Percentiles rank a stretch among this genome's conserved stretches.
These are phyloP conservation scores for Fennellomyces sp. DNA, from an alignment of 371 early-diverging fungal species.

Conservation along the genomic window DNA sequence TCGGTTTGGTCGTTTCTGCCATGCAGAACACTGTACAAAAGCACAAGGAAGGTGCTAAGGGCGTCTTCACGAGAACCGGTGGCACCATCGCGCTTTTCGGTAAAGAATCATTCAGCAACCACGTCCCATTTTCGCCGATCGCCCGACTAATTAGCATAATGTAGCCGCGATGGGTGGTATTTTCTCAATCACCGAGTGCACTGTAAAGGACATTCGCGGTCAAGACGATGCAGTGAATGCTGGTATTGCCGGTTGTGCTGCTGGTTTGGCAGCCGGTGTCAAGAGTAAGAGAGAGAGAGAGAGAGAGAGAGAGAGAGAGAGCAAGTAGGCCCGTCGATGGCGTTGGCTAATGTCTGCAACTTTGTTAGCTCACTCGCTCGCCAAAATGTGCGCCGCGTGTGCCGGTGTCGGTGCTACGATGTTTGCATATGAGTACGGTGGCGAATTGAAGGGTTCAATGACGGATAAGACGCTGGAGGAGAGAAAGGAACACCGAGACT, in stretches of 20 bases:
- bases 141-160: neutral
- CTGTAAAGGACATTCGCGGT: slow-evolving; percentile 60
- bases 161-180: slow-evolving; percentile 83
- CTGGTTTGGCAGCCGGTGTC: slow-evolving; percentile 74
- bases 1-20: slow-evolving; percentile 72
- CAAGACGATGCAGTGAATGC: slow-evolving; percentile 74
- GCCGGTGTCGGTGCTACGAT: slow-evolving; percentile 71
- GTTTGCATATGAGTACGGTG: slow-evolving; percentile 73
- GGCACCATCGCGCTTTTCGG: slow-evolving; percentile 75
- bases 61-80: slow-evolving; percentile 70
- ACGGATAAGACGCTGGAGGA: slow-evolving; percentile 52
- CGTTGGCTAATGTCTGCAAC: neutral
- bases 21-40: slow-evolving; percentile 73
- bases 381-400: slow-evolving; percentile 62
- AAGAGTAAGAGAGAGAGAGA: slow-evolving; percentile 40
- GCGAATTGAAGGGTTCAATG: slow-evolving; percentile 62
- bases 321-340: too few relatives aligned
- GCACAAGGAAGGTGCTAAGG: slow-evolving; percentile 67
- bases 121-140: neutral
- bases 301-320: neutral
- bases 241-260: slow-evolving; percentile 75
- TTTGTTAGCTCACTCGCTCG: slow-evolving; percentile 58
- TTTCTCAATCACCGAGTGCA: slow-evolving; percentile 70
- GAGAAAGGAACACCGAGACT: slow-evolving; percentile 52
- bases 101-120: slow-evolving; percentile 29